A percentile compares a stretch with the other conserved stretches of the same genome.
Evolutionary conservation across 768 basidiomycete species (phyloP).

Genomic region (Clavaria fumosa): DNA sequence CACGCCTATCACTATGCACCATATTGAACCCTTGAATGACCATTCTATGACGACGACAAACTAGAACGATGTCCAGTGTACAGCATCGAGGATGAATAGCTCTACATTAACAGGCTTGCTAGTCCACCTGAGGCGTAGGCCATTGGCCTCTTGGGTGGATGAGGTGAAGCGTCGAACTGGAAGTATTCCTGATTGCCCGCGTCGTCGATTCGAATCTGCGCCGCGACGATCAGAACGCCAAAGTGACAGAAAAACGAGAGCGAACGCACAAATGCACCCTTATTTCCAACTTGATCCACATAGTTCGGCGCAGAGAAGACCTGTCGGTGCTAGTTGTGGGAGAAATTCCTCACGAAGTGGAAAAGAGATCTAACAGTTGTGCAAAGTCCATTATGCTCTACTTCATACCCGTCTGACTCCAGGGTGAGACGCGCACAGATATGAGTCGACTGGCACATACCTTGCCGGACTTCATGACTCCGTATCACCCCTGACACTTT

Average conservation of each 20-base stretch:
- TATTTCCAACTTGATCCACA: slow-evolving; percentile 82
- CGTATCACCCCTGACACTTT: slow-evolving; percentile 80
- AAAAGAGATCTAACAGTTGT: slow-evolving; percentile 48
- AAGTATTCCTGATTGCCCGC: slow-evolving; percentile 57
- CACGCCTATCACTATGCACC: slow-evolving; percentile 5
- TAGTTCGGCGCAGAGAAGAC: slow-evolving; percentile 95
- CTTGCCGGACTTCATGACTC: slow-evolving; percentile 93
- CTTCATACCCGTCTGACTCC: slow-evolving; percentile 82
- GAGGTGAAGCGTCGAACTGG: slow-evolving; percentile 75
- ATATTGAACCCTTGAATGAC: slow-evolving; percentile 5
- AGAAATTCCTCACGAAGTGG: slow-evolving; percentile 6
- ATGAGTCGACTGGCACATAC: slow-evolving; percentile 22
- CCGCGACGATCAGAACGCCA: slow-evolving; percentile 1
- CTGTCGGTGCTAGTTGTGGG: slow-evolving; percentile 23
- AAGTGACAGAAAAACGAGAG: not conserved
- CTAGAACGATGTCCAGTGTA: not conserved
- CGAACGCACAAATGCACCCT: slow-evolving; percentile 70
- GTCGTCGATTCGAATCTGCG: slow-evolving; percentile 72
- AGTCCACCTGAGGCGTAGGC: slow-evolving; percentile 64
- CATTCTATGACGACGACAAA: not conserved
- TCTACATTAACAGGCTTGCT: slow-evolving; percentile 54
- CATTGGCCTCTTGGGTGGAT: slow-evolving; percentile 90
- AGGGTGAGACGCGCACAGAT: slow-evolving; percentile 4
- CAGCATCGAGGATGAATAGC: not conserved
- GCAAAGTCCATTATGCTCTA: slow-evolving; percentile 90